Conservation (phyloP, 2,329 filamentous ascomycete species). For the Mollisia scopiformis region DNA sequence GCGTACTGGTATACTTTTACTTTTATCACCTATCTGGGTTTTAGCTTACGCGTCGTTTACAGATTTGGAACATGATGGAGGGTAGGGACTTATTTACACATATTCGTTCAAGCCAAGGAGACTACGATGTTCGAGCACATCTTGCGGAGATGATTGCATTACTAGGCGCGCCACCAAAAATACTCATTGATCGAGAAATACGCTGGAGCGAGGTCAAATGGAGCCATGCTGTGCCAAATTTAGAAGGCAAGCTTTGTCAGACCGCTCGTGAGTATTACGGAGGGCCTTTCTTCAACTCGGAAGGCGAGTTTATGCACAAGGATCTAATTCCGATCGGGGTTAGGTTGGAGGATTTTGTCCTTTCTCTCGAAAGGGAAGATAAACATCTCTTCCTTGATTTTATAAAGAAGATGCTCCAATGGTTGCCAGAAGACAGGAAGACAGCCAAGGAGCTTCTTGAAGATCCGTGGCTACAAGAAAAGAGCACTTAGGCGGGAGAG, state of each 20-base stretch:
- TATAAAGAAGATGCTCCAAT: conserved; percentile 36
- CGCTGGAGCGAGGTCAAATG: conserved; percentile 59
- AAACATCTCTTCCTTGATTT: conserved; percentile 38
- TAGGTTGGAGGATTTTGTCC: conserved; percentile 34
- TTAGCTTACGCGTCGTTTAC: too few relatives aligned
- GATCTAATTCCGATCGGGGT: conserved; percentile 38
- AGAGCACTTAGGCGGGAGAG: too few relatives aligned
- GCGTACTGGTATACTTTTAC: conserved; percentile 80
- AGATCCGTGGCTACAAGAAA: conserved; percentile 36
- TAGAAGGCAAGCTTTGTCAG: conserved; percentile 35
- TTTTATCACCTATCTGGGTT: too few relatives aligned
- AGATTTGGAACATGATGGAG: conserved; percentile 71
- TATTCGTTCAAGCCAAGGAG: conserved; percentile 94
- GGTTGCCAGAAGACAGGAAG: conserved; percentile 38
- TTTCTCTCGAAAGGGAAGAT: conserved; percentile 35
- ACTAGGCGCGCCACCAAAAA: conserved; percentile 86
- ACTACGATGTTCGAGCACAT: conserved; percentile 82
- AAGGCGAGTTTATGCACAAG: conserved; percentile 39
- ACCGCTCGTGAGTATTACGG: conserved; percentile 40
- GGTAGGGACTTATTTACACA: conserved; percentile 97
- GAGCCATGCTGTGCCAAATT: conserved; percentile 60
- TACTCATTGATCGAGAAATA: conserved; percentile 76
- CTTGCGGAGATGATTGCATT: conserved; percentile 97
- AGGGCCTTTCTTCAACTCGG: conserved; percentile 41
- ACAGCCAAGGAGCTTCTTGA: conserved; percentile 38